A percentile compares a stretch with the other conserved stretches of the same genome.
Evolutionary conservation across 345 rosid genomes (phyloP).

Genomic region (Syzygium aromaticum): DNA sequence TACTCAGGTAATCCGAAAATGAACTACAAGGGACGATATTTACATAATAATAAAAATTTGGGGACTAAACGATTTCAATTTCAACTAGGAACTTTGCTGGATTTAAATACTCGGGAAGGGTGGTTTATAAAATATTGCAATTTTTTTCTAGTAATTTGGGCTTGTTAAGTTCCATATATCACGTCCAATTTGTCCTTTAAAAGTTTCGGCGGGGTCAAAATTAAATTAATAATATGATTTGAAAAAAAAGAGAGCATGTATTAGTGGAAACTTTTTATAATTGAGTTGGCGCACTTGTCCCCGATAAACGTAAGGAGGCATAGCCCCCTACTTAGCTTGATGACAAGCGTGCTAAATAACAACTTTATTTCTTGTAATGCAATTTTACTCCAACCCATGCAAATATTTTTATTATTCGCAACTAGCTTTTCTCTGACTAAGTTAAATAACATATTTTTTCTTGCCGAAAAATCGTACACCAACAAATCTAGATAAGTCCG

Average conservation of each 20-base stretch:
- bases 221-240: not conserved
- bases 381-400: not conserved
- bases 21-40: not conserved
- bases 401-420: not conserved
- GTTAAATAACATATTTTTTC: not conserved
- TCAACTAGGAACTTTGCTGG: not conserved
- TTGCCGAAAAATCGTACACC: not conserved
- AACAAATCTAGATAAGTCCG: not conserved
- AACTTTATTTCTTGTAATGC: not conserved
- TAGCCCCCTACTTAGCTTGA: not conserved
- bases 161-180: not conserved
- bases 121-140: not conserved
- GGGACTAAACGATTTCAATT: not conserved
- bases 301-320: not conserved
- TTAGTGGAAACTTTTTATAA: not conserved
- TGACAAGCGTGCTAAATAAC: not conserved
- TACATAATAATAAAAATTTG: not conserved
- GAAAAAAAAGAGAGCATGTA: not conserved
- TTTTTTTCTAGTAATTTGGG: not conserved
- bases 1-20: not conserved
- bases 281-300: not conserved
- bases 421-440: not conserved
- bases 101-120: not conserved
- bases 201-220: not conserved
- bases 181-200: not conserved